Conservation (phyloP, 2,329 filamentous ascomycete species). For the Apiospora rasikravindrae region DNA sequence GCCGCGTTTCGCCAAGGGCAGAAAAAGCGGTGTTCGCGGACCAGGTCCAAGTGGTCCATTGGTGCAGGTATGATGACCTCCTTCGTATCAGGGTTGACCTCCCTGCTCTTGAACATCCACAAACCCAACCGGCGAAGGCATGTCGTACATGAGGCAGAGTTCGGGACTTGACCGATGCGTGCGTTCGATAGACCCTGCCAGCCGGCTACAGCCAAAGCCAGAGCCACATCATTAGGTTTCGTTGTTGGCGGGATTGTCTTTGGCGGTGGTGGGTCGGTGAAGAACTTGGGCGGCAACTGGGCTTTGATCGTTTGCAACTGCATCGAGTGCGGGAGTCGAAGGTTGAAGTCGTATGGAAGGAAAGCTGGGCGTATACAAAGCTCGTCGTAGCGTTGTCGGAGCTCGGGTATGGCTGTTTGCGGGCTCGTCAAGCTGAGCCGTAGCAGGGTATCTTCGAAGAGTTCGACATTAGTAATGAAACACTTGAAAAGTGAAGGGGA, state of each 20-base stretch:
- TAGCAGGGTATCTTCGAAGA: slow-evolving; percentile 57
- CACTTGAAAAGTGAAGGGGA: neutral
- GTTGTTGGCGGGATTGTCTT: slow-evolving; percentile 35
- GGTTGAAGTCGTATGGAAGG: slow-evolving; percentile 66
- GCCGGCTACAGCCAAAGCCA: slow-evolving; percentile 73
- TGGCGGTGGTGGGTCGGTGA: slow-evolving; percentile 49
- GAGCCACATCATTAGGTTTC: slow-evolving; percentile 63
- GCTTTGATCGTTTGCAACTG: slow-evolving; percentile 54
- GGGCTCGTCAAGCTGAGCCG: slow-evolving; percentile 69
- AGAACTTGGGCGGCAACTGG: slow-evolving; percentile 61
- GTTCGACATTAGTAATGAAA: neutral
- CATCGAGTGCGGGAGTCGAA: slow-evolving; percentile 60
- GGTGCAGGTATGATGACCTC: slow-evolving; percentile 61
- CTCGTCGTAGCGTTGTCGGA: slow-evolving; percentile 70
- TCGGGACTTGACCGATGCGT: slow-evolving; percentile 65
- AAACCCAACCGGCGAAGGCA: slow-evolving; percentile 89
- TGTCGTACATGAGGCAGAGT: slow-evolving; percentile 79
- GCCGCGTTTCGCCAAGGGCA: slow-evolving; percentile 77
- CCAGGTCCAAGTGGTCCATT: slow-evolving; percentile 71
- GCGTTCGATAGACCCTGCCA: slow-evolving; percentile 71
- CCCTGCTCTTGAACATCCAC: slow-evolving; percentile 89
- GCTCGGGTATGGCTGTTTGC: slow-evolving; percentile 58
- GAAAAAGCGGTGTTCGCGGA: slow-evolving; percentile 79
- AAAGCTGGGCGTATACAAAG: slow-evolving; percentile 59
- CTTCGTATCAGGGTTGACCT: slow-evolving; percentile 59